These are phyloP conservation scores for Coniochaeta sp. DNA, from an alignment of 2,329 filamentous ascomycete genomes.

Conservation along the genomic window DNA sequence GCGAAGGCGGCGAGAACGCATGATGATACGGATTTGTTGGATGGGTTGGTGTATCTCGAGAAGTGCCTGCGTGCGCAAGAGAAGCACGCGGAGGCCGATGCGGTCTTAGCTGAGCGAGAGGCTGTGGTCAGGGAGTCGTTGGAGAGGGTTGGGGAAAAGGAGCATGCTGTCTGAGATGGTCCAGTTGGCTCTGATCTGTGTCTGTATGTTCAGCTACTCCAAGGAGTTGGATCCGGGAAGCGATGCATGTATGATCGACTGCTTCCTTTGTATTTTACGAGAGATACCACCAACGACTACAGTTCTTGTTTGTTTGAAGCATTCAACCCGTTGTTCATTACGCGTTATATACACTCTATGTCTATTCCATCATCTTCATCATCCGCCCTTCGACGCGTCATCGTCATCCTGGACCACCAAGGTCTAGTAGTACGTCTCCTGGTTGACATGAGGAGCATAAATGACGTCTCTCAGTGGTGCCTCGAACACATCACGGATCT, in stretches of 20 bases:
- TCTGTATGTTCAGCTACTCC: neutral
- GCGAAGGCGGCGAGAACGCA: constrained; percentile 1
- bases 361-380: no score
- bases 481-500: constrained; percentile 22
- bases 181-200: neutral
- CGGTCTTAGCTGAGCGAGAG: constrained; percentile 1
- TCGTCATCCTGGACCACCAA: no score
- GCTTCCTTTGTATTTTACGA: neutral
- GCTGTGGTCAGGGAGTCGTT: constrained; percentile 4
- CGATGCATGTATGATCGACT: neutral
- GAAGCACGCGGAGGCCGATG: constrained; percentile 3
- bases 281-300: no score
- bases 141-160: constrained; percentile 5
- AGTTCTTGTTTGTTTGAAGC: neutral
- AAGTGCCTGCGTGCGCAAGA: constrained; percentile 2
- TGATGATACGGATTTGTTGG: neutral
- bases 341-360: no score
- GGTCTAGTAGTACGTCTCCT: constrained; percentile 11
- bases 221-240: neutral
- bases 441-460: constrained; percentile 10
- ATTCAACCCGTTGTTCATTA: no score
- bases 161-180: neutral
- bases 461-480: constrained; percentile 18
- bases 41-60: constrained; percentile 5
- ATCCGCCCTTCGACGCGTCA: no score